These are phyloP conservation scores for Truncatella angustata DNA, from an alignment of 2,329 filamentous ascomycete species.

Conservation along the genomic window DNA sequence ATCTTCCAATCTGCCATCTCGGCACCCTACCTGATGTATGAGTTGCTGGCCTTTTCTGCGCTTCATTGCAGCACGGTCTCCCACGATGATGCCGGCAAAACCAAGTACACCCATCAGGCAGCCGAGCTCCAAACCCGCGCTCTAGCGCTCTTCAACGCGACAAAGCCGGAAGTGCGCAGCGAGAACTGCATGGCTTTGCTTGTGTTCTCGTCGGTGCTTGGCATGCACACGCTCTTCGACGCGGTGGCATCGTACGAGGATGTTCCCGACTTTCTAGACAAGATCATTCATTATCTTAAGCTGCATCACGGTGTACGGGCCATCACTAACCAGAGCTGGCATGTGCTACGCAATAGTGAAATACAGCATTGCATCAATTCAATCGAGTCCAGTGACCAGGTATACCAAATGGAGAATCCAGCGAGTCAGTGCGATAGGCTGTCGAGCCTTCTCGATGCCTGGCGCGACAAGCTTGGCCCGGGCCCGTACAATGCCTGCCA, in stretches of 20 bases:
- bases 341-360: not conserved
- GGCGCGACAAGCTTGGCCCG: not conserved
- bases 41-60: not conserved
- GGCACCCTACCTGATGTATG: conserved; percentile 1
- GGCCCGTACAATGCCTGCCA: not conserved
- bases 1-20: not conserved
- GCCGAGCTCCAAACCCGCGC: not conserved
- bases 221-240: conserved; percentile 1
- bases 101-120: not conserved
- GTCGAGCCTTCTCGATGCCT: not conserved
- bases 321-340: not conserved
- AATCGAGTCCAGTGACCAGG: not conserved
- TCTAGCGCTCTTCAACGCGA: not conserved
- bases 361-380: not conserved
- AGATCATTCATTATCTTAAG: not conserved
- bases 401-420: not conserved
- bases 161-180: not conserved
- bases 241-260: not conserved
- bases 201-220: not conserved
- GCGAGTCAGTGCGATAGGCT: not conserved
- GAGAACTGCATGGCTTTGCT: conserved; percentile 1
- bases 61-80: not conserved
- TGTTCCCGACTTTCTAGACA: not conserved
- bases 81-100: not conserved
- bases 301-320: not conserved